Percentiles rank a stretch among this genome's conserved stretches.
Conservation (phyloP, 2,329 filamentous ascomycete genomes). For the Gaeumannomyces tritici region DNA sequence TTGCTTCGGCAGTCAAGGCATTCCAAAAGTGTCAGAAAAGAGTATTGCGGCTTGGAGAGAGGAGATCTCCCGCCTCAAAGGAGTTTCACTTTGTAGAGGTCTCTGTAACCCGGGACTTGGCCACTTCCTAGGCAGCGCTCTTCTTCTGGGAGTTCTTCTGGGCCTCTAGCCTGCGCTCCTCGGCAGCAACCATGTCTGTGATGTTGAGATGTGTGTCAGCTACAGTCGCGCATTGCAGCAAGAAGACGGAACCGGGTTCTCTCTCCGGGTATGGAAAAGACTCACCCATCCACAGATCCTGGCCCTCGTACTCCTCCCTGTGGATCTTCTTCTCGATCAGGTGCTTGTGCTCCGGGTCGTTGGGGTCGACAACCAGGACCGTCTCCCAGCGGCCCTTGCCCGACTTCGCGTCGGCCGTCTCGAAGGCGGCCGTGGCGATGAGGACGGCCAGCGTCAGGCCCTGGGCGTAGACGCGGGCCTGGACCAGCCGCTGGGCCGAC, state of each 20-base stretch:
- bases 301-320: slow-evolving; percentile 76
- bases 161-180: slow-evolving; percentile 51
- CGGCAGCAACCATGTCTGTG: slow-evolving; percentile 71
- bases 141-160: slow-evolving; percentile 25
- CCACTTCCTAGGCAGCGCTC: slow-evolving; percentile 5
- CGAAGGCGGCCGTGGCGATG: slow-evolving; percentile 72
- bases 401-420: slow-evolving; percentile 66
- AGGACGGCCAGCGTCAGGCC: slow-evolving; percentile 78
- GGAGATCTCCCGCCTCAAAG: no score
- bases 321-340: slow-evolving; percentile 81
- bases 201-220: background rate
- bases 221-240: background rate
- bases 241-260: background rate
- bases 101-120: background rate
- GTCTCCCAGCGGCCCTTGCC: slow-evolving; percentile 78
- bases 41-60: background rate
- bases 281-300: slow-evolving; percentile 87
- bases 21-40: background rate
- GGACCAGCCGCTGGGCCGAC: slow-evolving; percentile 78
- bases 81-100: background rate
- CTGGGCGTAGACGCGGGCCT: slow-evolving; percentile 91
- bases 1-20: background rate
- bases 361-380: slow-evolving; percentile 67
- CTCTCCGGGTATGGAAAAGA: slow-evolving; percentile 7
- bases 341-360: slow-evolving; percentile 74